Base-by-base conservation (phyloP, 805 yeast genomes). In the Ogataea methylovora region DNA sequence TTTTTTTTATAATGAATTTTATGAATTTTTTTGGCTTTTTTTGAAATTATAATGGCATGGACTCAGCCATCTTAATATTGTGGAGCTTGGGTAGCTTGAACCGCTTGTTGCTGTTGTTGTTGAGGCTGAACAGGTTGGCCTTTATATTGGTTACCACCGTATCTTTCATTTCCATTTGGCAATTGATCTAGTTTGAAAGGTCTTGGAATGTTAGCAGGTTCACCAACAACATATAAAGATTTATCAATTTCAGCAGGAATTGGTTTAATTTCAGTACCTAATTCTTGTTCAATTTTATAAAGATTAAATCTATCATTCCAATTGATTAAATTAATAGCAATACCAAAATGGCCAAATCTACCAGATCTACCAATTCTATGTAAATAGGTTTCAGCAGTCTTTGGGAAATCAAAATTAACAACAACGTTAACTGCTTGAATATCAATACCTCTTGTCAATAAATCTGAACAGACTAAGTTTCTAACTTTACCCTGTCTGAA, bases 351-450 rank as follows among this genome's bases (percentile, higher is more conserved):
- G 46, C 98, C 98, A 54, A 85, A 92, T 71, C 98, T 84, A 48
- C 98, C 97, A 7, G 97, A 87, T 70, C 98, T 86, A 72, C 97
- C 97, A 49, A 90, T 92, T 73, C 97, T 84, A 67, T 92, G 98
- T 49, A 92, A 73, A 58, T 92, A 92, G 27, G 97, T 92, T 61
- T 92, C 98, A 7, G 97, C 97, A 35, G 82, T 86, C 61, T 90
- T 90, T 41, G 98, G 98, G 81, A 92, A 92, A 61, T 92, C 98
- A 58, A 92, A 92, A 66, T 92, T 92, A 52, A 92, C 84, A 32
- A 92, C 98, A 30, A 92, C 97, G 56, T 92, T 92, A 44, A 92
- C 98, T 6, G 97, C 97, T 63, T 92, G 97, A 51, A 92, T 90
- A 71, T 92, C 98, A 52, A 92, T 92, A 74, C 98, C 97, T 71